Conservation (phyloP, 352 stramenopile genomes). For the Phytophthora quininea region DNA sequence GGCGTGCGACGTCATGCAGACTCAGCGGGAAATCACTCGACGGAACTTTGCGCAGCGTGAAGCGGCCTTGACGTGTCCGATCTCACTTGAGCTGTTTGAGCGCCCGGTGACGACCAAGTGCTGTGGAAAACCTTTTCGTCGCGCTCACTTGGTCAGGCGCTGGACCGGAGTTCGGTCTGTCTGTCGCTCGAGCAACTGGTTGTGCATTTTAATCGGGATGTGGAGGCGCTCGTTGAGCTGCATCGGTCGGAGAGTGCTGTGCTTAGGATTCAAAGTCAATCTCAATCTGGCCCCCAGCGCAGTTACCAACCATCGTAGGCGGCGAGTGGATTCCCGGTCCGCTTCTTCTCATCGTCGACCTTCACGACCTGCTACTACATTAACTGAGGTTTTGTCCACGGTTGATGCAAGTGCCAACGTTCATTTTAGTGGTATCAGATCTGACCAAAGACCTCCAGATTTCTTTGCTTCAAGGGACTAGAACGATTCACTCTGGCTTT, state of each 20-base stretch:
- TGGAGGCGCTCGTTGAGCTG: slow-evolving; percentile 29
- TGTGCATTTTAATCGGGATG: slow-evolving; percentile 15
- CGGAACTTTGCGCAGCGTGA: slow-evolving; percentile 17
- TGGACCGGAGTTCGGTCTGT: slow-evolving; percentile 13
- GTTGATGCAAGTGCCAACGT: background rate
- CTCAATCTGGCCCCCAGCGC: too few species aligned
- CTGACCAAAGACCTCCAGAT: background rate
- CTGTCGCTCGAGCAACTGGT: slow-evolving; percentile 14
- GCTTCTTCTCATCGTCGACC: too few species aligned
- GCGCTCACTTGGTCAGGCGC: slow-evolving; percentile 9
- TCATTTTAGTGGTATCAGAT: too few species aligned
- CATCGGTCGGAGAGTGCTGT: slow-evolving; percentile 19
- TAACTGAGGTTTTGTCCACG: background rate
- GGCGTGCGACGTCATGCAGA: slow-evolving; percentile 13
- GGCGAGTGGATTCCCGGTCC: too few species aligned
- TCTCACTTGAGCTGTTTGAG: slow-evolving; percentile 34
- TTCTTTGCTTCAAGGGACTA: background rate
- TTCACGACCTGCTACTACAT: too few species aligned
- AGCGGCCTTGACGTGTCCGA: slow-evolving; percentile 25
- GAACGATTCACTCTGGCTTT: background rate
- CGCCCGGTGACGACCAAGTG: slow-evolving; percentile 27
- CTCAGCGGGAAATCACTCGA: slow-evolving; percentile 9
- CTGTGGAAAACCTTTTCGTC: slow-evolving; percentile 37
- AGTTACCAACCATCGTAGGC: too few species aligned
- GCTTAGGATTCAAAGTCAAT: too few species aligned